A percentile compares a stretch with the other conserved stretches of the same genome.
phyloP scores from a whole-genome alignment of 2,329 filamentous ascomycete species.

The Xylariaceae sp. region DNA sequence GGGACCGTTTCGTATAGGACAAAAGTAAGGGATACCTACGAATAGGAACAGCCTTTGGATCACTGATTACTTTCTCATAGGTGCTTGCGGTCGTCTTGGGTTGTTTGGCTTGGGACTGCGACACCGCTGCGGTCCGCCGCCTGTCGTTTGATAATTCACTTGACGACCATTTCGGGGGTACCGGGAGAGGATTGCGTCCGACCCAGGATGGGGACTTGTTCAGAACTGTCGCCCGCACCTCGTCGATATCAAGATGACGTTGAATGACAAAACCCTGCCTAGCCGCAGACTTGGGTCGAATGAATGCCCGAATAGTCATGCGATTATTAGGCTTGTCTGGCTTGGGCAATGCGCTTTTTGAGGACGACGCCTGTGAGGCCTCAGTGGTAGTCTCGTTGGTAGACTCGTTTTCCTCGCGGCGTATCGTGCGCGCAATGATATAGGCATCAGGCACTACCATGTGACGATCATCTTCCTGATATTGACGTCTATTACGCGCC shows the following conservation, averaged over 20 bases:
- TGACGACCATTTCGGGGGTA: constrained; percentile 21
- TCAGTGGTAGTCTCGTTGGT: constrained; percentile 15
- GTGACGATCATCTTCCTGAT: constrained; percentile 35
- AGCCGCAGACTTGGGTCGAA: constrained; percentile 38
- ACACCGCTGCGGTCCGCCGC: constrained; percentile 19
- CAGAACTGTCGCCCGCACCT: constrained; percentile 43
- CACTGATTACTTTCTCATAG: constrained; percentile 24
- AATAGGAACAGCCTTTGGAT: constrained; percentile 38
- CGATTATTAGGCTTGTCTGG: constrained; percentile 13
- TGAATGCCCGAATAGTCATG: constrained; percentile 39
- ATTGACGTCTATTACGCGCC: constrained; percentile 24
- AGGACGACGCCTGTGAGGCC: neutral
- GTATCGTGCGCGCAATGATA: constrained; percentile 39
- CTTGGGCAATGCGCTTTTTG: neutral
- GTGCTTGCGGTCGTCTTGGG: constrained; percentile 12
- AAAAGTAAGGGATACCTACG: constrained; percentile 36
- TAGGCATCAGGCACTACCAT: constrained; percentile 40
- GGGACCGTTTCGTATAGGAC: neutral
- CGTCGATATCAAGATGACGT: constrained; percentile 45
- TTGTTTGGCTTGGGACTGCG: constrained; percentile 11
- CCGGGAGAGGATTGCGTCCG: constrained; percentile 11
- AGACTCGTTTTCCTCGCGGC: constrained; percentile 25
- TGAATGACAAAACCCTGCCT: constrained; percentile 44
- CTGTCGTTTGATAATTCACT: constrained; percentile 27
- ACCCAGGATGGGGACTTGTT: constrained; percentile 1